Evolutionary conservation across 2,329 filamentous ascomycete species (phyloP).

Genomic region (Ophiostoma novo-ulmi): DNA sequence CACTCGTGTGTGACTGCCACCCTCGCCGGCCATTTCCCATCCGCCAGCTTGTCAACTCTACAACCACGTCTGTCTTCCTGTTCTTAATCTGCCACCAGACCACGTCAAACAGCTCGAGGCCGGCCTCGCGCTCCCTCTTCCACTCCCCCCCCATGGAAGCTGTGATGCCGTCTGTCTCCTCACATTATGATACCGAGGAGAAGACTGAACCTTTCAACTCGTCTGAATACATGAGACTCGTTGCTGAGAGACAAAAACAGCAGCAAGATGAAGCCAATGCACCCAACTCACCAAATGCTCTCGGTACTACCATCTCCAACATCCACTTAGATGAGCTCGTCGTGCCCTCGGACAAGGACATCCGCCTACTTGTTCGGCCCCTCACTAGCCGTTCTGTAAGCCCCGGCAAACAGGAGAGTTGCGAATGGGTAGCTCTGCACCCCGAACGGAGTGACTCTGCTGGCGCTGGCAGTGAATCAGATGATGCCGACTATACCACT

Average conservation of each 20-base stretch:
- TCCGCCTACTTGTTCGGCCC: conserved; percentile 54
- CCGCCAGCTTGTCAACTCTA: not conserved
- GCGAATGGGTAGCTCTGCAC: conserved; percentile 52
- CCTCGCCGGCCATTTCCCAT: not conserved
- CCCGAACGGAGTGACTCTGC: conserved; percentile 47
- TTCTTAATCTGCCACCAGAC: not conserved
- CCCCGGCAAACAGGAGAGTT: conserved; percentile 49
- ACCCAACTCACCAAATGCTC: not conserved
- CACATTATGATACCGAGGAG: conserved; percentile 41
- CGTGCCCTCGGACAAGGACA: conserved; percentile 44
- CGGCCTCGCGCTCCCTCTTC: not conserved
- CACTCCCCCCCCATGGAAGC: conserved; percentile 18
- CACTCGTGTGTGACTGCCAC: not conserved
- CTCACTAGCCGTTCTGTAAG: conserved; percentile 51
- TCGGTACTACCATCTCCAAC: conserved; percentile 26
- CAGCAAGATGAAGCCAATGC: conserved; percentile 27
- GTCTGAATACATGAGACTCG: conserved; percentile 49
- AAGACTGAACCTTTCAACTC: conserved; percentile 56
- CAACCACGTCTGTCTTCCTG: not conserved
- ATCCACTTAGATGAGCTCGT: conserved; percentile 51
- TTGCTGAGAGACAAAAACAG: conserved; percentile 27
- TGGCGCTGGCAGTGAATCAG: not conserved
- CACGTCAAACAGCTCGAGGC: not conserved
- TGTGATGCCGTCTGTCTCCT: conserved; percentile 18
- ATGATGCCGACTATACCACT: not conserved